Evolutionary conservation across 1,284 basidiomycete species (phyloP).

Genomic region (Prillingera fragicola): DNA sequence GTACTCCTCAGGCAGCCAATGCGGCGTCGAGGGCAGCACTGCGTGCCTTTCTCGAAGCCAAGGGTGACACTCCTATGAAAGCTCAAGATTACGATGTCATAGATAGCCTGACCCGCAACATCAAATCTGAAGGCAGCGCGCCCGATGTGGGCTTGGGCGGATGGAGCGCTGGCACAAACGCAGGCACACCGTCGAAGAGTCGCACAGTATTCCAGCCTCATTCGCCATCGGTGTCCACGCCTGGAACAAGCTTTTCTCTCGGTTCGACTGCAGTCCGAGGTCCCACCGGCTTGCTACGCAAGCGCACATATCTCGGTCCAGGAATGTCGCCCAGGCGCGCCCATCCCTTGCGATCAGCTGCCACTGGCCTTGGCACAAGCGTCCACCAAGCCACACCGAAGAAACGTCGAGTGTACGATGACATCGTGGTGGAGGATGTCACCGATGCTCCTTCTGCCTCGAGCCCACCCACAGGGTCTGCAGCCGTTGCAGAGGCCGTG

Average conservation of each 20-base stretch:
- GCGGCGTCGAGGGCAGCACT: conserved; percentile 23
- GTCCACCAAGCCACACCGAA: no score
- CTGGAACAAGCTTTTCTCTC: conserved; percentile 18
- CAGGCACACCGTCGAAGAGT: conserved; percentile 1
- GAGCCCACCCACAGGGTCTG: not conserved
- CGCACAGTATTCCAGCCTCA: no score
- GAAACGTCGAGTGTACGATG: not conserved
- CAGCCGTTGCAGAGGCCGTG: conserved; percentile 1
- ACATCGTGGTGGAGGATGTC: conserved; percentile 7
- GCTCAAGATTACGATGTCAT: conserved; percentile 31
- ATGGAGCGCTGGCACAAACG: conserved; percentile 24
- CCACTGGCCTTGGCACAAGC: no score
- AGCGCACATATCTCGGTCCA: conserved; percentile 33
- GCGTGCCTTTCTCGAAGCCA: conserved; percentile 31
- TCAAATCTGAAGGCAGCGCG: conserved; percentile 21
- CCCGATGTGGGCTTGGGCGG: conserved; percentile 5
- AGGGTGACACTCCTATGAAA: conserved; percentile 25
- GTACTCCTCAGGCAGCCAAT: not conserved
- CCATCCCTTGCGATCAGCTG: no score
- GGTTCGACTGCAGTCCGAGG: conserved; percentile 5
- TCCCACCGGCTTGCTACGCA: not conserved
- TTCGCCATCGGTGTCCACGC: conserved; percentile 3
- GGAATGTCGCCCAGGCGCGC: conserved; percentile 36
- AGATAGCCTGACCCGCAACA: conserved; percentile 26
- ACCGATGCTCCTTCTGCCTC: not conserved